These are phyloP conservation scores for Alternaria ethzedia DNA, from an alignment of 2,329 filamentous ascomycete species.

Conservation along the genomic window DNA sequence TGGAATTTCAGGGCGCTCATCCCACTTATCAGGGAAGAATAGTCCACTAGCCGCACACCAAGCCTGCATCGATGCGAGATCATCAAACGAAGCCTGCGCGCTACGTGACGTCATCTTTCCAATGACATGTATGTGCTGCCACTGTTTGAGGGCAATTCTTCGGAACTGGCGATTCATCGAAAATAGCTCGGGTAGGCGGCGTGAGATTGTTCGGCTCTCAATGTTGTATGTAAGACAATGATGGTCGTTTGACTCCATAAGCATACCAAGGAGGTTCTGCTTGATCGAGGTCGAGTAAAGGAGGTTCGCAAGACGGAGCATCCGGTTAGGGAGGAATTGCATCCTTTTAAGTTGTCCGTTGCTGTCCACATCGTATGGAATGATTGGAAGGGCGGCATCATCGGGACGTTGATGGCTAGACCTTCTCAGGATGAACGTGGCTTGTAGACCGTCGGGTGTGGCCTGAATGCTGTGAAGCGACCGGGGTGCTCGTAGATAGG, in stretches of 20 bases:
- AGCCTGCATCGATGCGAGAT: neutral
- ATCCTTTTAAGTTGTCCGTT: neutral
- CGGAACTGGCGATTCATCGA: neutral
- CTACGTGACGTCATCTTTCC: neutral
- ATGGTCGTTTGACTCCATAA: neutral
- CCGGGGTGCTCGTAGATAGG: neutral
- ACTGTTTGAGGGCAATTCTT: neutral
- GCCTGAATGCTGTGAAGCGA: neutral
- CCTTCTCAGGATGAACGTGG: neutral
- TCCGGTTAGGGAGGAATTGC: neutral
- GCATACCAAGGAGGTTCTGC: neutral
- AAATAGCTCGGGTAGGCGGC: neutral
- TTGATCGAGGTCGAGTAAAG: neutral
- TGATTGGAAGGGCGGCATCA: too few species aligned
- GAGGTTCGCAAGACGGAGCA: neutral
- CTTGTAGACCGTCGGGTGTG: neutral
- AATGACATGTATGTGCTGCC: neutral
- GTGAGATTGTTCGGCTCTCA: neutral
- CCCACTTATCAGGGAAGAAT: neutral
- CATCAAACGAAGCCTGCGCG: neutral
- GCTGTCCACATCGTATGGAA: neutral
- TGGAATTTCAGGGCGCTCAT: neutral
- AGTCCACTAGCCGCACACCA: neutral
- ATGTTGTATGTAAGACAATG: neutral
- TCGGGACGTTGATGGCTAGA: neutral